Evolutionary conservation across 305 asterid genomes (phyloP), one percentile per base, ranked within the genome.

Genomic region (Caryopteris hybrid): DNA sequence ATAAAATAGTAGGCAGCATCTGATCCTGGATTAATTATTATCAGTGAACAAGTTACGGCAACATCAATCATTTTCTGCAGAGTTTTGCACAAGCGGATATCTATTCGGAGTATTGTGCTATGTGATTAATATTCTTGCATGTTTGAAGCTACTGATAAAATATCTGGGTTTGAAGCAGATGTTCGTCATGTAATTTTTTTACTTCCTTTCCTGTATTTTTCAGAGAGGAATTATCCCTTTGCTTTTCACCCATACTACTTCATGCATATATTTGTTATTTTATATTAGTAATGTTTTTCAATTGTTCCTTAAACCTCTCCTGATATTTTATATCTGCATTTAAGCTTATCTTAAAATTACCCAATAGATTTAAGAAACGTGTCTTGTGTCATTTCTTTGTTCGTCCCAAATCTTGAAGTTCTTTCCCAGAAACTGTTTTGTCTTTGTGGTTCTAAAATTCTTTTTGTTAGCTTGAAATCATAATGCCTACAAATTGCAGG

Each of bases 401-500:
- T 34, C 10, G 39, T 67, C 51, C n/a, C 20, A 31, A 68, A 34
- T 56, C 38, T 39, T 51, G 62, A 53, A 20, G 56, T 66, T 76
- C 54, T 53, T 51, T 43, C 47, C 55, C n/a, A n/a, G n/a, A 12
- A 56, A 18, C 33, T 12, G 39, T 36, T 23, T 27, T n/a, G 11
- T 17, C 42, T 36, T 23, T 61, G 33, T 8, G 64, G 61, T 66
- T 31, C 9, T 38, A 27, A 22, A 21, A 20, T 12, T 51, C 12
- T 42, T 71, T 29, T 56, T 10, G 47, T 34, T 61, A 41, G 50
- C 62, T 29, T 58, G 34, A 58, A 12, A 38, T 61, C 68, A 38
- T 61, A 46, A 58, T 60, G 73, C 60, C 62, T 64, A 10, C 17
- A 47, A 31, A 70, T 78, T 73, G 57, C 81, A 89, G 96, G 81